These are phyloP conservation scores for Glaciozyma antarctica DNA, from an alignment of 768 basidiomycete species.

Conservation along the genomic window DNA sequence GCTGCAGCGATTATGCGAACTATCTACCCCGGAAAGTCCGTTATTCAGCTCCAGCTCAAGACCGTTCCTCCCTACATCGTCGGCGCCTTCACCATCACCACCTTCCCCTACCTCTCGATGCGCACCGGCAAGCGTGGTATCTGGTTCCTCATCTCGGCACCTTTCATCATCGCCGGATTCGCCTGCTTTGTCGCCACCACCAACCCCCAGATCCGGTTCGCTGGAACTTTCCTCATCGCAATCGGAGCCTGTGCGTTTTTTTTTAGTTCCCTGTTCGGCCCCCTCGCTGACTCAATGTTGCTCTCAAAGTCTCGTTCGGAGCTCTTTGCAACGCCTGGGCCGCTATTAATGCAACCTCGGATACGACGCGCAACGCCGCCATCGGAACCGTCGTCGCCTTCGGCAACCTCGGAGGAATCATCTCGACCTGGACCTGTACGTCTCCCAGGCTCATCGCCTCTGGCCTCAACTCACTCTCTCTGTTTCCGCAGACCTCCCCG, in stretches of 20 bases:
- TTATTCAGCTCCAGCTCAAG: slow-evolving; percentile 27
- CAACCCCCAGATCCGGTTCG: slow-evolving; percentile 19
- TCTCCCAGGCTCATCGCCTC: background rate
- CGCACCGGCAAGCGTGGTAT: slow-evolving; percentile 26
- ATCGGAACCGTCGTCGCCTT: slow-evolving; percentile 31
- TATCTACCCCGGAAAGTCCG: slow-evolving; percentile 31
- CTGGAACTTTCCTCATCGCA: slow-evolving; percentile 12
- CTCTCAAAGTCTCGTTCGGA: slow-evolving; percentile 14
- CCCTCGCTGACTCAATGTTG: slow-evolving; percentile 9
- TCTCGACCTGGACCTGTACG: slow-evolving; percentile 30
- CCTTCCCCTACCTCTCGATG: slow-evolving; percentile 28
- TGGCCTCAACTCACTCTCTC: no score
- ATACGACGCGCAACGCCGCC: slow-evolving; percentile 26
- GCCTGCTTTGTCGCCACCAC: slow-evolving; percentile 19
- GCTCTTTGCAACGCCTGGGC: slow-evolving; percentile 27
- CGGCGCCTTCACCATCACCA: slow-evolving; percentile 26
- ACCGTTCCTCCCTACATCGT: slow-evolving; percentile 26
- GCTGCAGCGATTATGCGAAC: slow-evolving; percentile 31
- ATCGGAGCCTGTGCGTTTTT: slow-evolving; percentile 11
- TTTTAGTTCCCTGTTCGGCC: background rate
- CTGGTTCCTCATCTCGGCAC: slow-evolving; percentile 21
- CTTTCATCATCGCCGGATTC: slow-evolving; percentile 28
- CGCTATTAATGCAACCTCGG: slow-evolving; percentile 26
- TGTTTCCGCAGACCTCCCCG: slow-evolving; percentile 15
- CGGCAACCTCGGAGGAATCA: slow-evolving; percentile 31